Conservation (phyloP, 371 early-diverging fungal genomes). For the Mortierella sp. region DNA sequence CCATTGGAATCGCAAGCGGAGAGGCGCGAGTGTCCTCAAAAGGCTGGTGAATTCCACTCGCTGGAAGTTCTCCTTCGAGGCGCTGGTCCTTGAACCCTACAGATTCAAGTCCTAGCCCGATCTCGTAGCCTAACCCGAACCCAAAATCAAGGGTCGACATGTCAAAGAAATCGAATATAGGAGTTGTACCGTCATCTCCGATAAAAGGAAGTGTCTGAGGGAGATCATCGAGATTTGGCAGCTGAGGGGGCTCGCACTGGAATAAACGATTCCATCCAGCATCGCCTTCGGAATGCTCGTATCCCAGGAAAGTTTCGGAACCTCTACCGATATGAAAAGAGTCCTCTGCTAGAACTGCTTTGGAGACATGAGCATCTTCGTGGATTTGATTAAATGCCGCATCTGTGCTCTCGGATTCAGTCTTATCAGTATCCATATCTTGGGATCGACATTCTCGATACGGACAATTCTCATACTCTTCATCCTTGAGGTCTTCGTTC, state of each 20-base stretch:
- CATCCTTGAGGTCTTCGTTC: not conserved
- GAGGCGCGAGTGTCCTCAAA: too few species aligned
- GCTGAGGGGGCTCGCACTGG: not conserved
- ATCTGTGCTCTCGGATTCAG: too few species aligned
- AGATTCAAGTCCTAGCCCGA: not conserved
- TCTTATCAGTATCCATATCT: too few species aligned
- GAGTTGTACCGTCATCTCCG: too few species aligned
- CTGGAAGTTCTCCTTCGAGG: too few species aligned
- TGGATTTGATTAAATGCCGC: too few species aligned
- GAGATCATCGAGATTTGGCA: not conserved
- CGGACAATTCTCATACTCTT: not conserved
- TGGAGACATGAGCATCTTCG: too few species aligned
- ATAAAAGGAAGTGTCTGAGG: too few species aligned
- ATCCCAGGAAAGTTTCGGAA: conserved; percentile 9
- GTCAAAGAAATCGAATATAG: conserved; percentile 6
- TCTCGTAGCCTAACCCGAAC: conserved; percentile 2
- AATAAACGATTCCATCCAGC: not conserved
- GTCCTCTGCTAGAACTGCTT: not conserved
- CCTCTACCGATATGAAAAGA: conserved; percentile 7
- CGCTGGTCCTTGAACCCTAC: too few species aligned
- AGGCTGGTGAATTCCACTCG: too few species aligned
- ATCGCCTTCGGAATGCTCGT: conserved; percentile 4
- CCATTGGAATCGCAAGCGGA: too few species aligned
- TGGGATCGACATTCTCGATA: not conserved
- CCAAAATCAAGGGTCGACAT: conserved; percentile 1